Conservation (phyloP, 352 stramenopile species). For the Thalassiosira allenii region DNA sequence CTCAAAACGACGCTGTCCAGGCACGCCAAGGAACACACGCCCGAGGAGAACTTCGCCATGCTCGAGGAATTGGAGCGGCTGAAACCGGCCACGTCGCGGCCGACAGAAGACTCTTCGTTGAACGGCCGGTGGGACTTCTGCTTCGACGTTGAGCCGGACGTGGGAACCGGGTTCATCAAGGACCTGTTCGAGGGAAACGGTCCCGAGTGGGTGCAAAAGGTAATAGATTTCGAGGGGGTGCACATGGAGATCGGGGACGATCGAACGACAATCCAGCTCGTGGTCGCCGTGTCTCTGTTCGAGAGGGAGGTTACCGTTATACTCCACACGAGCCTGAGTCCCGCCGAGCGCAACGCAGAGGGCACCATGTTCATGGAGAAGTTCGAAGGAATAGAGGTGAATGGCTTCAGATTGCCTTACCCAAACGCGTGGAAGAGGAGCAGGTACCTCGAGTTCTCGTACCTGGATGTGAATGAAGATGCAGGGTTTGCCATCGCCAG, state of each 20-base stretch:
- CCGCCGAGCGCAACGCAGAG: constrained; percentile 2
- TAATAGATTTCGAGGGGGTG: constrained; percentile 26
- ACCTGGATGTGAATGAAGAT: constrained; percentile 34
- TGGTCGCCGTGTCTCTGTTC: constrained; percentile 16
- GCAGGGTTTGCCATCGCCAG: constrained; percentile 14
- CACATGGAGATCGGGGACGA: constrained; percentile 35
- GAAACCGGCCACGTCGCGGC: constrained; percentile 7
- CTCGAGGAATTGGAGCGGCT: constrained; percentile 20
- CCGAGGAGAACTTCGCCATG: constrained; percentile 30
- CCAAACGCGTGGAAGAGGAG: constrained; percentile 36
- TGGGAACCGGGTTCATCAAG: constrained; percentile 28
- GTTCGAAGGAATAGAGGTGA: constrained; percentile 29
- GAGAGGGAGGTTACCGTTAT: not conserved
- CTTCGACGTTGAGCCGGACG: constrained; percentile 33
- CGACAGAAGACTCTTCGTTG: constrained; percentile 23
- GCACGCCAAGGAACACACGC: constrained; percentile 17
- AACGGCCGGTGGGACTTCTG: constrained; percentile 30
- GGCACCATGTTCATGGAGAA: constrained; percentile 32
- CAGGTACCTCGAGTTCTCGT: constrained; percentile 19
- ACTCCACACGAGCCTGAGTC: constrained; percentile 12
- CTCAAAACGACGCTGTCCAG: constrained; percentile 19
- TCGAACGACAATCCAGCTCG: constrained; percentile 18
- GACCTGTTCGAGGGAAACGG: constrained; percentile 24
- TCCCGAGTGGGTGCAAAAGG: not conserved
- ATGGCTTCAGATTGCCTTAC: constrained; percentile 10